Percentiles rank a stretch among this genome's conserved stretches.
Evolutionary conservation across 768 basidiomycete species (phyloP).

Genomic region (Auriscalpium orientale): DNA sequence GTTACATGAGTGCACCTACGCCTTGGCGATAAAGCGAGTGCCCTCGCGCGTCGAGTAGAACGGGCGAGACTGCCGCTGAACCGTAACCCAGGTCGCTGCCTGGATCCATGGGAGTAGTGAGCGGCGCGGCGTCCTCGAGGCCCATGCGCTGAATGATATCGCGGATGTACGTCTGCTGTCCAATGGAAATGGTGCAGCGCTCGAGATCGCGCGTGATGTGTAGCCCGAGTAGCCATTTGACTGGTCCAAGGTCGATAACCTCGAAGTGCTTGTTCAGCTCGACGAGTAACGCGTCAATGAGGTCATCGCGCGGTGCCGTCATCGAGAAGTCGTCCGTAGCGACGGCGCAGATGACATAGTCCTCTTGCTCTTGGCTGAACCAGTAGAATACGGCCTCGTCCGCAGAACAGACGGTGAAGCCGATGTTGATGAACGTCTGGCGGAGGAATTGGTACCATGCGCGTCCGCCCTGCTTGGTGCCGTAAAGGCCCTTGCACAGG

Average conservation of each 20-base stretch:
- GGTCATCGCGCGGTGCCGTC: background rate
- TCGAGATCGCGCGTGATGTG: conserved; percentile 18
- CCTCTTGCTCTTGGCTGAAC: background rate
- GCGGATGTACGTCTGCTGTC: conserved; percentile 8
- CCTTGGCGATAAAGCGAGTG: conserved; percentile 20
- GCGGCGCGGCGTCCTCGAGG: conserved; percentile 3
- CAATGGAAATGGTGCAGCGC: conserved; percentile 11
- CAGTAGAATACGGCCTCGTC: conserved; percentile 10
- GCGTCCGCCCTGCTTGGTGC: conserved; percentile 28
- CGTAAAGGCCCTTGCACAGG: conserved; percentile 27
- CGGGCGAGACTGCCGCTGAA: background rate
- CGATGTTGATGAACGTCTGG: background rate
- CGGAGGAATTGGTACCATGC: conserved; percentile 23
- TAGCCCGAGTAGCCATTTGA: conserved; percentile 5
- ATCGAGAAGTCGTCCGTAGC: background rate
- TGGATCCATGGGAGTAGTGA: conserved; percentile 9
- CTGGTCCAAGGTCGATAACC: background rate
- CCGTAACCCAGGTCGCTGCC: background rate
- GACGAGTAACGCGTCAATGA: background rate
- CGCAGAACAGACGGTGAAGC: background rate
- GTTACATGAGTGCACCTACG: conserved; percentile 28
- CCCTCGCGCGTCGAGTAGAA: conserved; percentile 16
- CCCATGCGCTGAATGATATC: conserved; percentile 16
- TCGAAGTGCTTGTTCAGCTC: background rate
- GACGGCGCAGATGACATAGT: background rate